A percentile compares a stretch with the other conserved stretches of the same genome.
Conservation (phyloP, 192 early-diverging fungal genomes). For the Backusella australiensis region DNA sequence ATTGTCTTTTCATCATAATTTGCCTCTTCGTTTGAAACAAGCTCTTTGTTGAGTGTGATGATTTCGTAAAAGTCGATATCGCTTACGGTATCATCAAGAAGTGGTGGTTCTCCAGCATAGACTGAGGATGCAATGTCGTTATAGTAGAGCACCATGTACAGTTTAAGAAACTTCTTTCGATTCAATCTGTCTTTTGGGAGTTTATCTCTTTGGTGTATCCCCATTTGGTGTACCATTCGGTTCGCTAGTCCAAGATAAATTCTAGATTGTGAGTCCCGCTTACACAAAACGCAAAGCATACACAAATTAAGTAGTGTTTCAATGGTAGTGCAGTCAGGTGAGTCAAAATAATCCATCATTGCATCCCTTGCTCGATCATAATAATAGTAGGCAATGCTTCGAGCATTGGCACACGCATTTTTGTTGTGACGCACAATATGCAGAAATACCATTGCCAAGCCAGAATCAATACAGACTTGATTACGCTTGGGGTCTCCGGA, state of each 20-base stretch:
- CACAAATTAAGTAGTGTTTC: conserved; percentile 37
- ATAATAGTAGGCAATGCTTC: conserved; percentile 22
- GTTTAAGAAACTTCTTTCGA: conserved; percentile 23
- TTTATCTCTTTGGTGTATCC: conserved; percentile 20
- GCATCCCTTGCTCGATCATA: conserved; percentile 28
- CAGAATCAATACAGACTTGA: conserved; percentile 34
- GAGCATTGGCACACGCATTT: conserved; percentile 21
- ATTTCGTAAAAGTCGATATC: conserved; percentile 37
- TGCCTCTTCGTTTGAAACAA: background rate
- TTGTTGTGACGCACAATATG: conserved; percentile 34
- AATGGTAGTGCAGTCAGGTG: conserved; percentile 31
- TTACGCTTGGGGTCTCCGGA: conserved; percentile 29
- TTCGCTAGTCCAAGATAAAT: conserved; percentile 32
- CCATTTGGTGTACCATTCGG: conserved; percentile 29
- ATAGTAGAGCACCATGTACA: conserved; percentile 36
- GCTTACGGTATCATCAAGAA: conserved; percentile 27
- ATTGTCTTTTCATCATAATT: conserved; percentile 24
- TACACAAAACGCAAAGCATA: conserved; percentile 34
- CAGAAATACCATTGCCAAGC: conserved; percentile 31
- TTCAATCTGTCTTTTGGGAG: conserved; percentile 13
- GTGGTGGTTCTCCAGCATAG: conserved; percentile 28
- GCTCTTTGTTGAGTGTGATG: conserved; percentile 6
- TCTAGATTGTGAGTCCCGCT: conserved; percentile 31
- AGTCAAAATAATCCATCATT: conserved; percentile 34
- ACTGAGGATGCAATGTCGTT: conserved; percentile 21